phyloP scores from a whole-genome alignment of 2,329 filamentous ascomycete genomes.

The Ascosphaera apis region DNA sequence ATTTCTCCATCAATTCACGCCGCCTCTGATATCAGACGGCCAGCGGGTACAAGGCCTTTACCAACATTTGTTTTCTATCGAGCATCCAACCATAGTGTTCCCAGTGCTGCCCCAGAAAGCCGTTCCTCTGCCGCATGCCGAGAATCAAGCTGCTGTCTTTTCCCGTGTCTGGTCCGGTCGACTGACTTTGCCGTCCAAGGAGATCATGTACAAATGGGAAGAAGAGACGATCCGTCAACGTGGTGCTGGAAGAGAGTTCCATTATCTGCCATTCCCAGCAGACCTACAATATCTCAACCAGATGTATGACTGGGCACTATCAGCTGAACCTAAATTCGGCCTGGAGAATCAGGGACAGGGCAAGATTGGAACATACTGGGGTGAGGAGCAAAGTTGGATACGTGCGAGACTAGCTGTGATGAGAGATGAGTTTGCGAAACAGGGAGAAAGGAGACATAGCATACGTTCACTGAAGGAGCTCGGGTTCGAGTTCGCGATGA shows the following conservation, averaged over 20 bases:
- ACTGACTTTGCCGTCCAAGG: slow-evolving; percentile 36
- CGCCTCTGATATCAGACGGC: slow-evolving; percentile 43
- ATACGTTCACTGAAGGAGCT: slow-evolving; percentile 48
- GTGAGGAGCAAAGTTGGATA: slow-evolving; percentile 47
- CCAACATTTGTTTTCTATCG: slow-evolving; percentile 54
- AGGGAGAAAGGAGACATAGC: slow-evolving; percentile 31
- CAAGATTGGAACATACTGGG: slow-evolving; percentile 51
- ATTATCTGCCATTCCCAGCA: slow-evolving; percentile 27
- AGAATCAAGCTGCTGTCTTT: slow-evolving; percentile 56
- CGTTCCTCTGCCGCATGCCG: slow-evolving; percentile 67
- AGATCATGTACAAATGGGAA: slow-evolving; percentile 52
- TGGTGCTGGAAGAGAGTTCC: slow-evolving; percentile 29
- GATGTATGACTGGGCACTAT: slow-evolving; percentile 20
- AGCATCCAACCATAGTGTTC: slow-evolving; percentile 58
- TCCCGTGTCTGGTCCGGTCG: slow-evolving; percentile 55
- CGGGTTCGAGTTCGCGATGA: slow-evolving; percentile 37
- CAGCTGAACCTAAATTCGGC: slow-evolving; percentile 14
- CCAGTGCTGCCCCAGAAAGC: slow-evolving; percentile 53
- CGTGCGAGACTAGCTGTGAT: slow-evolving; percentile 44
- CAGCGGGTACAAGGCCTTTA: slow-evolving; percentile 49
- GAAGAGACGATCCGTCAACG: slow-evolving; percentile 15
- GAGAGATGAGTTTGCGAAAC: slow-evolving; percentile 45
- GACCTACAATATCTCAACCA: slow-evolving; percentile 24
- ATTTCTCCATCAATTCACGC: slow-evolving; percentile 32
- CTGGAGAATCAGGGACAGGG: slow-evolving; percentile 26